Evolutionary conservation across 257 asterid genomes (phyloP).

Genomic region (Cinchona pubescens): DNA sequence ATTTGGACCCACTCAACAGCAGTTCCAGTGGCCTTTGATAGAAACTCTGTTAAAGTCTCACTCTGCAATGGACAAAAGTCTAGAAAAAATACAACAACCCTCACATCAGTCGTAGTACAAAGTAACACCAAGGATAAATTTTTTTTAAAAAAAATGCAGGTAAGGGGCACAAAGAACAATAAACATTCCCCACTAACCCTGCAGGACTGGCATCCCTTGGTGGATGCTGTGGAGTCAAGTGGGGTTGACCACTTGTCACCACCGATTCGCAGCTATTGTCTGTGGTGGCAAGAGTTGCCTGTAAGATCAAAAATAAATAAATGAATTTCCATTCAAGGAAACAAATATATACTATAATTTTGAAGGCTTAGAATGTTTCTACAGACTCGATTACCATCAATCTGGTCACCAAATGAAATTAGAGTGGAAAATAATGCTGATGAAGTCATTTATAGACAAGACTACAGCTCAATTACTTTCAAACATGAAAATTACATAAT

Average conservation of each 20-base stretch:
- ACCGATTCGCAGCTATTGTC: constrained; percentile 95
- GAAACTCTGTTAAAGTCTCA: constrained; percentile 99
- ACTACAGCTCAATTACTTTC: background rate
- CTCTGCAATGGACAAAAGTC: constrained; percentile 97
- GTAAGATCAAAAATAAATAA: constrained; percentile 18
- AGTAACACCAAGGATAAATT: background rate
- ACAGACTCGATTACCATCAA: background rate
- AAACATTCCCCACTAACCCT: constrained; percentile 57
- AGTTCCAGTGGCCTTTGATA: constrained; percentile 99
- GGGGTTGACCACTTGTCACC: constrained; percentile 95
- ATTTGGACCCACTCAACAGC: constrained; percentile 99
- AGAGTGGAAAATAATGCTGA: background rate
- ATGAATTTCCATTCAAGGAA: background rate
- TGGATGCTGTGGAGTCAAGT: constrained; percentile 84
- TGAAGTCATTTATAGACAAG: background rate
- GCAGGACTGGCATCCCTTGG: constrained; percentile 99
- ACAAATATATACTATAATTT: background rate
- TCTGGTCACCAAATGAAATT: background rate
- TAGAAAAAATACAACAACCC: constrained; percentile 32
- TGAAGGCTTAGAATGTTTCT: background rate
- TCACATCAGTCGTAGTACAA: constrained; percentile 5
- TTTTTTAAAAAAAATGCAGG: constrained; percentile 1
- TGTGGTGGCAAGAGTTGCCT: constrained; percentile 76
- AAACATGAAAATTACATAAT: background rate
- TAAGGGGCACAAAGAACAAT: constrained; percentile 4